Base-by-base conservation (phyloP, 2,329 filamentous ascomycete genomes). In the Sclerotinia spermophila region DNA sequence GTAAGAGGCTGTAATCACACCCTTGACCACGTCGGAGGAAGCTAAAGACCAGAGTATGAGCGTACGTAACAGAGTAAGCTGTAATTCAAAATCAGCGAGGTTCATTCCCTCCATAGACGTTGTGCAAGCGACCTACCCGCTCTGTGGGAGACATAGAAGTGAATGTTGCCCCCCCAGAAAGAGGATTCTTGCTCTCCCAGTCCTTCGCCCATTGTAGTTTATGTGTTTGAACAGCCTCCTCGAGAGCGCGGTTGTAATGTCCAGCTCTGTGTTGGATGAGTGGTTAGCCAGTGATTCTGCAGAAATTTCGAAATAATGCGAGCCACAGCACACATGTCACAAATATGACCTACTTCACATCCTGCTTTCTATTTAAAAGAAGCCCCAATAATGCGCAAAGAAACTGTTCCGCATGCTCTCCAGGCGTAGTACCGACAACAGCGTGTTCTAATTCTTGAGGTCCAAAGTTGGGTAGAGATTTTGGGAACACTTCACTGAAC, bases 331-430 rank as follows among this genome's bases (percentile, higher is more conserved):
- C 56, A 42, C 19, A 35, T 62, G 62, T 44, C 38, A 48, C 38
- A 45, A 55, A 71, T 48, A 40, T 55, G 75, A 84, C 93, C 82
- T 88, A 98, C 96, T 99, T 97, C 80, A 98, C 92, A 82, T 97
- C 94, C 81, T 99, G 97, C 85, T 99, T 98, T 81, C 96, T 90
- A 82, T 99, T 99, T 78, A 99, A 85, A 69, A 97, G 88, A 76
- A 99, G 85, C 44, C 92, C 90, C 59, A 99, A 84, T 75, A 99
- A 82, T 73, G 94, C 94, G 84, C 96, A 99, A 38, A 99, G 85
- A 71, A 99, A 89, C 76, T 90, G 87, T 83, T 98, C 95, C 61
- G 92, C 90, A 78, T 94, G 90, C 78, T 96, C 90, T 77, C 94
- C 93, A 3, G 95, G 94, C 33, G 90, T 82, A 64, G 86, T 82